Conservation (phyloP, 2,329 filamentous ascomycete genomes). For the Cladosporium sphaerospermum region DNA sequence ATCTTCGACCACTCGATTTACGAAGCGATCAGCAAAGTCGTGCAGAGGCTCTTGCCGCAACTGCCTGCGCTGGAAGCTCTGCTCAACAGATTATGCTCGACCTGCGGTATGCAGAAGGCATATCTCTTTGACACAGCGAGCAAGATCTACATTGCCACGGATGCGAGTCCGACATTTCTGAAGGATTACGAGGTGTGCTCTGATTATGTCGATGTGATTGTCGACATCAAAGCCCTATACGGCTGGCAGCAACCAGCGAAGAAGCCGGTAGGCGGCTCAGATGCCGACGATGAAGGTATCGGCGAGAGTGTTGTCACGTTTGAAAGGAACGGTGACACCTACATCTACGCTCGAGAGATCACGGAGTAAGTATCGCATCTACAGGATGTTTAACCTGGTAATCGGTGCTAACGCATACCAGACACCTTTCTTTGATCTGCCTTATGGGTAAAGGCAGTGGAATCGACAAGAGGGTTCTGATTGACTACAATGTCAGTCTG, state of each 20-base stretch:
- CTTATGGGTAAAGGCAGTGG: constrained; percentile 78
- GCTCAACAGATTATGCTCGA: constrained; percentile 87
- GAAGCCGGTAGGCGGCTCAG: constrained; percentile 13
- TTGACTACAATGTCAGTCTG: constrained; percentile 81
- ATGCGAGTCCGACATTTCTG: constrained; percentile 88
- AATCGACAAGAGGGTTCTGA: constrained; percentile 74
- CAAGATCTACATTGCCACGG: constrained; percentile 98
- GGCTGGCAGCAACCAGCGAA: constrained; percentile 55
- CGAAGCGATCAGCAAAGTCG: constrained; percentile 96
- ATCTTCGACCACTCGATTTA: constrained; percentile 99
- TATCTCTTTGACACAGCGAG: constrained; percentile 96
- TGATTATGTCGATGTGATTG: constrained; percentile 97
- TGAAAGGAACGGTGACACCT: constrained; percentile 52
- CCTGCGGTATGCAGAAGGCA: constrained; percentile 93
- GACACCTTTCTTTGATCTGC: constrained; percentile 73
- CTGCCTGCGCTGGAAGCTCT: constrained; percentile 88
- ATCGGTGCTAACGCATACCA: constrained; percentile 28
- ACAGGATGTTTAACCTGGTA: background rate
- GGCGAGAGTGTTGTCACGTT: constrained; percentile 58
- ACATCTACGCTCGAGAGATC: constrained; percentile 60
- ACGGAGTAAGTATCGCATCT: constrained; percentile 52
- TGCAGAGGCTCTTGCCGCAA: constrained; percentile 93
- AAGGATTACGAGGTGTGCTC: constrained; percentile 97
- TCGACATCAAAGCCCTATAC: constrained; percentile 93
- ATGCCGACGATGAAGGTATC: constrained; percentile 16